Conservation (phyloP, 257 asterid species). For the Penstemon newberryi region DNA sequence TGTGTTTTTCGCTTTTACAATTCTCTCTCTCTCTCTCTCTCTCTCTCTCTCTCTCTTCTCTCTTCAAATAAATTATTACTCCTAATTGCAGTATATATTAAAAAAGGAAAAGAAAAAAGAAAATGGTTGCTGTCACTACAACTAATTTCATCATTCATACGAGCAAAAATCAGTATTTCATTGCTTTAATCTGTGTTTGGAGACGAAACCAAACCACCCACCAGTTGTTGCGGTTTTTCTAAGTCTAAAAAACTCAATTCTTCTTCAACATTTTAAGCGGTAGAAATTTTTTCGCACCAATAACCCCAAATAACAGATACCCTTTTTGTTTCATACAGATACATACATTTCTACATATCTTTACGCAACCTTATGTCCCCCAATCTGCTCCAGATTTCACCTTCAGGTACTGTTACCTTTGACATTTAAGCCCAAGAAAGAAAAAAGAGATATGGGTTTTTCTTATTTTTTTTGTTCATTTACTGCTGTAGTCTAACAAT, state of each 20-base stretch:
- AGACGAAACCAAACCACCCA: constrained; percentile 50
- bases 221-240: constrained; percentile 67
- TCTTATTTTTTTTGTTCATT: not conserved
- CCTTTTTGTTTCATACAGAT: constrained; percentile 14
- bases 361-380: constrained; percentile 26
- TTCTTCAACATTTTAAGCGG: constrained; percentile 24
- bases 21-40: not conserved
- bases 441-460: not conserved
- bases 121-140: constrained; percentile 34
- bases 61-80: constrained; percentile 18
- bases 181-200: constrained; percentile 31
- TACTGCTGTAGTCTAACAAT: not conserved
- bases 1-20: constrained; percentile 21
- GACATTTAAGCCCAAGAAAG: constrained; percentile 1
- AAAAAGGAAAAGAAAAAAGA: not conserved
- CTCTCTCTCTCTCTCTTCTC: constrained; percentile 29
- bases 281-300: constrained; percentile 60
- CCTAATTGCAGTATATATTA: not conserved
- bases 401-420: constrained; percentile 35
- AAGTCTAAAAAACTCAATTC: constrained; percentile 38
- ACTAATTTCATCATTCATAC: constrained; percentile 27
- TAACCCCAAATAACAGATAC: constrained; percentile 38
- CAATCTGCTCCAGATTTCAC: constrained; percentile 37
- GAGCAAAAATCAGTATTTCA: constrained; percentile 16
- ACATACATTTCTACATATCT: not conserved